Conservation (phyloP, 2,329 filamentous ascomycete species). For the Talaromyces sp. region DNA sequence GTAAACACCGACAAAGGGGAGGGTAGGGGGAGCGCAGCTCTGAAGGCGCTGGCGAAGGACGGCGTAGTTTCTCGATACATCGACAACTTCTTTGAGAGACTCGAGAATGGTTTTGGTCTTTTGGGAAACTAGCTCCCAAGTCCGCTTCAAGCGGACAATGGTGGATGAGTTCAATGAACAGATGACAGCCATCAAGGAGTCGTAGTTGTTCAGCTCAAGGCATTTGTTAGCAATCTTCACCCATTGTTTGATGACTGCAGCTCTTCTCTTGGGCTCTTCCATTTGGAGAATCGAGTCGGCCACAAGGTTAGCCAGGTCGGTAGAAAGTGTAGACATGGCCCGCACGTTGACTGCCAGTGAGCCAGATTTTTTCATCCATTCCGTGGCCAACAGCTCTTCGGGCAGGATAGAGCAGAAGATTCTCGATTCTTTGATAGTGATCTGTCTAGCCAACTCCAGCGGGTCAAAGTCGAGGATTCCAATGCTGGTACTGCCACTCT, state of each 20-base stretch:
- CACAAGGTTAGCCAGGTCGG: constrained; percentile 86
- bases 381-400: constrained; percentile 83
- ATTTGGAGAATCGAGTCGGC: constrained; percentile 86
- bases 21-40: constrained; percentile 81
- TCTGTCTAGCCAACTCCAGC: constrained; percentile 81
- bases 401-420: constrained; percentile 90
- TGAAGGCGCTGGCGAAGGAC: constrained; percentile 77
- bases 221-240: constrained; percentile 89
- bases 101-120: constrained; percentile 80
- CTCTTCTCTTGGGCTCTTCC: constrained; percentile 89
- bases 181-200: constrained; percentile 94
- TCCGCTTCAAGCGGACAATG: constrained; percentile 79
- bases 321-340: constrained; percentile 88
- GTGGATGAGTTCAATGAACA: constrained; percentile 90
- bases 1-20: constrained; percentile 95
- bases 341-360: constrained; percentile 82
- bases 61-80: constrained; percentile 87
- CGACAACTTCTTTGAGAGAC: constrained; percentile 75
- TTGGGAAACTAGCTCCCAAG: constrained; percentile 82
- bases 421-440: constrained; percentile 86
- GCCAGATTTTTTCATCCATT: constrained; percentile 88
- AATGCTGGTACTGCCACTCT: constrained; percentile 63
- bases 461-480: constrained; percentile 88
- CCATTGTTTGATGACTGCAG: constrained; percentile 92
- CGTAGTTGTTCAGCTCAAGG: constrained; percentile 88